Evolutionary conservation across 805 yeast genomes (phyloP).

Genomic region (Debaryomyces prosopidis): DNA sequence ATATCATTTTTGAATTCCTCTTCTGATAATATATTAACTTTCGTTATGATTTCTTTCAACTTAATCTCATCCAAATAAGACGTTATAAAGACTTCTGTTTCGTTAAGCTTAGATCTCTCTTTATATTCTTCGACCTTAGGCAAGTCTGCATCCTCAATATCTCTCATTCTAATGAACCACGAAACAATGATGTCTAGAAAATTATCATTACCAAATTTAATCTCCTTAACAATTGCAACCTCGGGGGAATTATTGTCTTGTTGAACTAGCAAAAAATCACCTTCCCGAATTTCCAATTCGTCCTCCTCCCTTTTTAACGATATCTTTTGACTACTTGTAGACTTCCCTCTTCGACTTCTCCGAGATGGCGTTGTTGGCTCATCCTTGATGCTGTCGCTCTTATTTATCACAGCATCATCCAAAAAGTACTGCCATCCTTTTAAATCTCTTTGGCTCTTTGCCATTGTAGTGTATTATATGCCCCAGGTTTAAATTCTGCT

Average conservation of each 20-base stretch:
- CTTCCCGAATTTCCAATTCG: slow-evolving; percentile 49
- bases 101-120: slow-evolving; percentile 15
- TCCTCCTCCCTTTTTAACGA: slow-evolving; percentile 45
- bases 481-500: too few species aligned
- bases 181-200: slow-evolving; percentile 50
- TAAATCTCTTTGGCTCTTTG: slow-evolving; percentile 17
- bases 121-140: slow-evolving; percentile 15
- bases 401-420: slow-evolving; percentile 5
- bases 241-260: slow-evolving; percentile 28
- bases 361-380: slow-evolving; percentile 11
- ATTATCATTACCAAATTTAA: slow-evolving; percentile 49
- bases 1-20: slow-evolving; percentile 30
- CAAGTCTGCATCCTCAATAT: slow-evolving; percentile 30
- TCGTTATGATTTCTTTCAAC: slow-evolving; percentile 42
- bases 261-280: slow-evolving; percentile 51
- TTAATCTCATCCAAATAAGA: slow-evolving; percentile 47
- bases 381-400: background rate
- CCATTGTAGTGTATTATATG: slow-evolving; percentile 11
- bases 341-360: slow-evolving; percentile 20
- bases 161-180: slow-evolving; percentile 46
- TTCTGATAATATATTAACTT: slow-evolving; percentile 45
- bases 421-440: slow-evolving; percentile 38
- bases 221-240: slow-evolving; percentile 52
- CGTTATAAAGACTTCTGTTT: slow-evolving; percentile 56
- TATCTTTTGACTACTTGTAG: slow-evolving; percentile 14